Percentiles rank a stretch among this genome's conserved stretches.
These are phyloP conservation scores for Barbarea vulgaris DNA, from an alignment of 345 rosid species.

Conservation along the genomic window DNA sequence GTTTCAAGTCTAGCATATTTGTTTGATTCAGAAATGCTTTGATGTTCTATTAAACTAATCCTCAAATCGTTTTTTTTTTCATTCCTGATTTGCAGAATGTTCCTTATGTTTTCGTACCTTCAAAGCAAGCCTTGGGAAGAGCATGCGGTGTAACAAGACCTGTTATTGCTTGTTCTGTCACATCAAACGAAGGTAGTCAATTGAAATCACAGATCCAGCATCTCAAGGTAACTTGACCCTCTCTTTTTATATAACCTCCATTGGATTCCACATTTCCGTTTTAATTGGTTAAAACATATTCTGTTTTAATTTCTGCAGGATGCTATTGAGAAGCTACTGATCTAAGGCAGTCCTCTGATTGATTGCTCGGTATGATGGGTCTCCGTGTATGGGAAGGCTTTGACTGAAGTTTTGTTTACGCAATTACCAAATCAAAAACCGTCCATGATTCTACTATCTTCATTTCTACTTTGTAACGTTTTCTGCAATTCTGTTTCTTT, in stretches of 20 bases:
- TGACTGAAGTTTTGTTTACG: conserved; percentile 56
- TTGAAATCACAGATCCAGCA: conserved; percentile 84
- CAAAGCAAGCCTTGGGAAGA: conserved; percentile 94
- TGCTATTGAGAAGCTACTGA: conserved; percentile 94
- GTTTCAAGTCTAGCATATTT: not conserved
- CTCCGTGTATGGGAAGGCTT: conserved; percentile 61
- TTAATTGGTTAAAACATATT: not conserved
- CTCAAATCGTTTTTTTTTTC: not conserved
- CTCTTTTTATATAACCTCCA: not conserved
- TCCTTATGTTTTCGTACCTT: conserved; percentile 96
- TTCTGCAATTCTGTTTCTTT: not conserved
- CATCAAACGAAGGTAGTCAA: conserved; percentile 82
- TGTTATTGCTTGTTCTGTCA: conserved; percentile 89
- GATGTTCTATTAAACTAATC: not conserved
- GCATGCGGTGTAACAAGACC: conserved; percentile 98
- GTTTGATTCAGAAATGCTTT: not conserved
- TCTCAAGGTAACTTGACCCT: conserved; percentile 61
- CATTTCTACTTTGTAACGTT: conserved; percentile 14
- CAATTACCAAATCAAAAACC: conserved; percentile 29
- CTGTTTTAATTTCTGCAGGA: conserved; percentile 52
- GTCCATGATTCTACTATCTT: conserved; percentile 10
- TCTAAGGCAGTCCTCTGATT: conserved; percentile 40
- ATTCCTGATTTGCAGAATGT: conserved; percentile 66
- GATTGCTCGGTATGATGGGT: conserved; percentile 88
- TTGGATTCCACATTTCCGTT: not conserved